Base-by-base conservation (phyloP, 2,329 filamentous ascomycete species). In the Penicillium verrucosum region DNA sequence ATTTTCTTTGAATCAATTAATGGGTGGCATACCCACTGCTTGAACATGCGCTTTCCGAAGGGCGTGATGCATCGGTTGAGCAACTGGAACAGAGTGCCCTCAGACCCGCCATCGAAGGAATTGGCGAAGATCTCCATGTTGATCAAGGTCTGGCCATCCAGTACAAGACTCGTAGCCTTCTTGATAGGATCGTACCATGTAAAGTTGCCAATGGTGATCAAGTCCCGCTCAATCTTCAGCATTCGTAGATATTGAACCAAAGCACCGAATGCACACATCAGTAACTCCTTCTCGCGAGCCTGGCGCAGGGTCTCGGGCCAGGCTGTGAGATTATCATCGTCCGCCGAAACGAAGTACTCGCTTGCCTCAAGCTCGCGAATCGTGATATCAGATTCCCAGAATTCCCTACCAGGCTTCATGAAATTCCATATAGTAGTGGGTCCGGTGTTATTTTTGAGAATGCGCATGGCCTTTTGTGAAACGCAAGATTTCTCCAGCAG, bases 61-160 rank as follows among this genome's bases (percentile, higher is more conserved):
- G 94, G 93, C 4, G 94, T 97, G 60, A 97, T 88, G 70, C 94
- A 99, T 50, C 91, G 86, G 73, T 99, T 97, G 51, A 99, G 83
- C 61, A 99, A 85, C 50, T 84, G 84, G 74, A 97, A 99, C 1
- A 99, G 77, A 0, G 94, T 97, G 7, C 94, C 94, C 38, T 96
- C 89, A 0, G 81, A 72, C 14, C 90, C 86, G 8, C 92, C 93
- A 69, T 97, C 93, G 63, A 89, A 91, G 0, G 88, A 92, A 74
- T 99, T 99, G 65, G 91, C 84, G 65, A 99, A 99, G 5, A 99
- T 85, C 71, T 99, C 94, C n/a, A 99, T 85, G 68, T 99, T 99
- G 79, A 96, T 95, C 65, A 99, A 81, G 23, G 92, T 97, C 71
- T 99, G 94, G 0, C 94, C 94, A 66, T 99, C 94, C 1, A 99